Percentiles rank a stretch among this genome's conserved stretches.
phyloP scores from a whole-genome alignment of 2,329 filamentous ascomycete species.

The Acrocalymma vagum region DNA sequence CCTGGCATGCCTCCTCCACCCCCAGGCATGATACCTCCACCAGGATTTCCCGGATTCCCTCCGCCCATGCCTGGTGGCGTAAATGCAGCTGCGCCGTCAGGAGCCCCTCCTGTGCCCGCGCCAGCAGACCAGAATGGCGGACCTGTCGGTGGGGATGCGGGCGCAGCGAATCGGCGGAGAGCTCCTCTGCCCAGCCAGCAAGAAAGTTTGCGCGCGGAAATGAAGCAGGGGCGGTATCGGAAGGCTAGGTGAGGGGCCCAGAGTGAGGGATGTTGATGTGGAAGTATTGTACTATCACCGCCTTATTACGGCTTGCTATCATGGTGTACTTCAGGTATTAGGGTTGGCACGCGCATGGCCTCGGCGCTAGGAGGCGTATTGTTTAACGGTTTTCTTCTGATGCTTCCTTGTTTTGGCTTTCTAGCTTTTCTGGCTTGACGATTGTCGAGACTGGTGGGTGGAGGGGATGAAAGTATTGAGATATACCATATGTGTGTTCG shows the following conservation, averaged over 20 bases:
- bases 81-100: slow-evolving; percentile 19
- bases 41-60: slow-evolving; percentile 32
- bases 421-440: too few species aligned
- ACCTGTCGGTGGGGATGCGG: slow-evolving; percentile 24
- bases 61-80: slow-evolving; percentile 21
- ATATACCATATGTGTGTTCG: too few species aligned
- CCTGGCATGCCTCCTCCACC: slow-evolving; percentile 46
- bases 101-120: slow-evolving; percentile 24
- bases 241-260: slow-evolving; percentile 31
- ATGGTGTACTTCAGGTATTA: too few species aligned
- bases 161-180: slow-evolving; percentile 58
- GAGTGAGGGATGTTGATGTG: too few species aligned
- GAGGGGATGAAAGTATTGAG: too few species aligned
- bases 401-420: too few species aligned
- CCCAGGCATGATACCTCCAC: slow-evolving; percentile 42
- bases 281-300: too few species aligned
- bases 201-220: slow-evolving; percentile 81
- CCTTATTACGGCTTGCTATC: too few species aligned
- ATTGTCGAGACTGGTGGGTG: too few species aligned
- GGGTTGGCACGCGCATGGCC: too few species aligned
- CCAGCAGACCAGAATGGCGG: slow-evolving; percentile 39
- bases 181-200: slow-evolving; percentile 84
- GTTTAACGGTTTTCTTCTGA: too few species aligned
- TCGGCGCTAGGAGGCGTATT: too few species aligned
- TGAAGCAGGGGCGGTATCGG: slow-evolving; percentile 65